phyloP scores from a whole-genome alignment of 2,329 filamentous ascomycete genomes.

The Parastagonospora avenae region DNA sequence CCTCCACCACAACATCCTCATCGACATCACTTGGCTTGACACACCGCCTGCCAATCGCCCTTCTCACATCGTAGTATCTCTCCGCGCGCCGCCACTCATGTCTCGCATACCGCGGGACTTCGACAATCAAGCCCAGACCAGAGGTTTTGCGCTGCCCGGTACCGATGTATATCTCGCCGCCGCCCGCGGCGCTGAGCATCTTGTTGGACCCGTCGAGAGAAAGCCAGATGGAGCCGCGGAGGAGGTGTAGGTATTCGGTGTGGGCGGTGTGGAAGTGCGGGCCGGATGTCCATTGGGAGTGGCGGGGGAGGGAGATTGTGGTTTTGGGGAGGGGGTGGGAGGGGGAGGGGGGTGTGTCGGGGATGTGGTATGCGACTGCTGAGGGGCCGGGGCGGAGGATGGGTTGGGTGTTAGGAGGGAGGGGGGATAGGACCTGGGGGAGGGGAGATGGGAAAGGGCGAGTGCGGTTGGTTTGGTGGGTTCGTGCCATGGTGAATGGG shows the following conservation, averaged over 20 bases:
- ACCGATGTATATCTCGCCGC: slow-evolving; percentile 6
- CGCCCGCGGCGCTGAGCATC: slow-evolving; percentile 13
- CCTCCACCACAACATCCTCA: slow-evolving; percentile 51
- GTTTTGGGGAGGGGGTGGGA: slow-evolving; percentile 27
- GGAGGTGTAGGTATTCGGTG: slow-evolving; percentile 53
- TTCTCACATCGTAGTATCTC: background rate
- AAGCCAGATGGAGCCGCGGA: slow-evolving; percentile 46
- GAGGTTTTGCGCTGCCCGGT: background rate
- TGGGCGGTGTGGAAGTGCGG: slow-evolving; percentile 58
- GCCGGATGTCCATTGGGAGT: slow-evolving; percentile 56
- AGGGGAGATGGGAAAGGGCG: background rate
- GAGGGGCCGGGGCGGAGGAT: slow-evolving; percentile 17
- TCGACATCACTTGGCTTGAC: slow-evolving; percentile 14
- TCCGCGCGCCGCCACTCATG: slow-evolving; percentile 57
- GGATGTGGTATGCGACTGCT: slow-evolving; percentile 46
- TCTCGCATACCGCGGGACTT: slow-evolving; percentile 44
- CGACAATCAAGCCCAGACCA: slow-evolving; percentile 30
- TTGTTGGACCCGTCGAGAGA: slow-evolving; percentile 10
- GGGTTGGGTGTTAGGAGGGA: slow-evolving; percentile 12
- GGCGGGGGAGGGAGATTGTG: slow-evolving; percentile 51
- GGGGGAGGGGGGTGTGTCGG: slow-evolving; percentile 26
- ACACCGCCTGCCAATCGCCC: background rate
- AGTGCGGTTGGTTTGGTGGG: background rate
- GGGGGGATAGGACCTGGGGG: slow-evolving; percentile 7
- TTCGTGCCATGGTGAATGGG: background rate